Percentiles rank a stretch among this genome's conserved stretches.
Conservation (phyloP, 2,329 filamentous ascomycete genomes). For the Alternaria dauci region DNA sequence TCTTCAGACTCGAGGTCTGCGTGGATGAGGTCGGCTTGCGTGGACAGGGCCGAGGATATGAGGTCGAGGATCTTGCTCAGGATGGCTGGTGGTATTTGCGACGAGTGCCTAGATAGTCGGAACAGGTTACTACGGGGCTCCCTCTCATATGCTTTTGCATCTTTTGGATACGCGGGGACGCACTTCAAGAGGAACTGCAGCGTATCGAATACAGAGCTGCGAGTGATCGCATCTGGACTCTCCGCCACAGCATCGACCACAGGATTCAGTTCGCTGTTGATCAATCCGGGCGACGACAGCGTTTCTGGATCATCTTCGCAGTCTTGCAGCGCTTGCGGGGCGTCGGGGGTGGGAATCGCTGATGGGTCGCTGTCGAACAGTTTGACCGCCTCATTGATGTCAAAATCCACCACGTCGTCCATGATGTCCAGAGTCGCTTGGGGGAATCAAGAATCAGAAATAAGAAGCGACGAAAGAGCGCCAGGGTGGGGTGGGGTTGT, state of each 20-base stretch:
- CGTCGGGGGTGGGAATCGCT: constrained; percentile 84
- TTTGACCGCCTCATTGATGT: constrained; percentile 96
- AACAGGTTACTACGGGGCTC: constrained; percentile 70
- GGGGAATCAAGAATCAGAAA: constrained; percentile 18
- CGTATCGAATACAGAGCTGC: constrained; percentile 84
- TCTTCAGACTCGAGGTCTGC: constrained; percentile 91
- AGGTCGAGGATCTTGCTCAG: constrained; percentile 94
- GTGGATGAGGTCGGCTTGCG: constrained; percentile 85
- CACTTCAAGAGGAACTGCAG: constrained; percentile 97
- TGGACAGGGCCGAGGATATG: constrained; percentile 82
- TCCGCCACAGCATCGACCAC: constrained; percentile 93
- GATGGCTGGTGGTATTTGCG: constrained; percentile 78
- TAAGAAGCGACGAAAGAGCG: constrained; percentile 30
- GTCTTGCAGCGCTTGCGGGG: constrained; percentile 81
- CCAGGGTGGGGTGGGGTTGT: constrained; percentile 17
- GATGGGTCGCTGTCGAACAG: constrained; percentile 94
- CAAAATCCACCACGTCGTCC: constrained; percentile 76
- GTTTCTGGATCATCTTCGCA: constrained; percentile 92
- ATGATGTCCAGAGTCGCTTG: constrained; percentile 61
- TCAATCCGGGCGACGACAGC: constrained; percentile 73
- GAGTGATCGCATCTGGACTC: constrained; percentile 86
- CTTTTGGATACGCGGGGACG: constrained; percentile 65
- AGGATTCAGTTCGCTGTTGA: constrained; percentile 87
- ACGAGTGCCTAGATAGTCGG: constrained; percentile 76
- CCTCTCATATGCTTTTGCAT: constrained; percentile 36